Evolutionary conservation across 1,284 basidiomycete genomes (phyloP).

Genomic region (Irpex sp.): DNA sequence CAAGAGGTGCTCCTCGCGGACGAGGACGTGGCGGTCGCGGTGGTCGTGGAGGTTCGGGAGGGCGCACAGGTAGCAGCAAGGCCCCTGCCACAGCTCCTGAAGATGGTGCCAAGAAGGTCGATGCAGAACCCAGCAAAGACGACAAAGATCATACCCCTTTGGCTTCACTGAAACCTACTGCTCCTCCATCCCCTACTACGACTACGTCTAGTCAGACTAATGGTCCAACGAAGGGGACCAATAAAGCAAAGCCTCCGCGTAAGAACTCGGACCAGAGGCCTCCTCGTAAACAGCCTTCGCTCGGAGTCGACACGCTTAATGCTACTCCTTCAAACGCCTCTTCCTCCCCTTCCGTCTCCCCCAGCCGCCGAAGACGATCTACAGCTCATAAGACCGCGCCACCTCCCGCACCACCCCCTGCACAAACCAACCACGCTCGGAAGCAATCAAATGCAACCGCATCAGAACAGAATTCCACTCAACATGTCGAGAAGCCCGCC

Average conservation of each 20-base stretch:
- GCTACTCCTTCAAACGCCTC: constrained; percentile 12
- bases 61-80: constrained; percentile 24
- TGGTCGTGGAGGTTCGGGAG: constrained; percentile 34
- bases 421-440: constrained; percentile 11
- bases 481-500: constrained; percentile 14
- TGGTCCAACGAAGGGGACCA: constrained; percentile 10
- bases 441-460: constrained; percentile 19
- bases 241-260: constrained; percentile 16
- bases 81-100: constrained; percentile 12
- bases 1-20: constrained; percentile 26
- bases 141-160: constrained; percentile 13
- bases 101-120: constrained; percentile 7
- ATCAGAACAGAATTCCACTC: constrained; percentile 15
- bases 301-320: constrained; percentile 15
- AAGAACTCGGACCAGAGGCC: constrained; percentile 22
- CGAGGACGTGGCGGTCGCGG: constrained; percentile 18
- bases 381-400: constrained; percentile 15
- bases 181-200: constrained; percentile 15
- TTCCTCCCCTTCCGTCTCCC: constrained; percentile 15
- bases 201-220: constrained; percentile 2
- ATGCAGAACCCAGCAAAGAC: constrained; percentile 5
- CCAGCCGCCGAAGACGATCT: constrained; percentile 23
- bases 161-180: constrained; percentile 30
- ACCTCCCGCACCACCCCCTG: background rate
- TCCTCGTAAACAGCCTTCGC: constrained; percentile 19